A percentile compares a stretch with the other conserved stretches of the same genome.
Conservation (phyloP, 768 basidiomycete genomes). For the Podaxis sp. region DNA sequence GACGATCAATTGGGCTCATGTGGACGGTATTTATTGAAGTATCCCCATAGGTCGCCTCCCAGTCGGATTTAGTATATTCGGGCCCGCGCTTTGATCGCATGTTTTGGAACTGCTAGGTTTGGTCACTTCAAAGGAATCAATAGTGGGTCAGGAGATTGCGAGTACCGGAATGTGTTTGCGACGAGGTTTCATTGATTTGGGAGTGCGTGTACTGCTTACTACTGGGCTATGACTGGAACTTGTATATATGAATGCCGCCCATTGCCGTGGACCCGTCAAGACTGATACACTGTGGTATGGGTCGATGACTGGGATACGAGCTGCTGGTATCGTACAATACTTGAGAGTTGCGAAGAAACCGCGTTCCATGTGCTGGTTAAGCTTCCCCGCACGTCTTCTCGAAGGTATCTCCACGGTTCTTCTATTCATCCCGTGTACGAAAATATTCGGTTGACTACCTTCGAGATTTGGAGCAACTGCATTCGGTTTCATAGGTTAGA, state of each 20-base stretch:
- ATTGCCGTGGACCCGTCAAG: background rate
- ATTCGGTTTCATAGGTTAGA: background rate
- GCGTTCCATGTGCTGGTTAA: background rate
- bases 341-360: background rate
- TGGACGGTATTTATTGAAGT: background rate
- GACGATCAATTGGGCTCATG: background rate
- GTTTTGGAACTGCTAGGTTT: background rate
- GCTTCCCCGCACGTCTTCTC: background rate
- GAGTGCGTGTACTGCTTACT: background rate
- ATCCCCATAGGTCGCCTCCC: background rate
- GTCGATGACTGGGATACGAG: too few relatives aligned
- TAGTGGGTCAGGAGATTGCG: background rate
- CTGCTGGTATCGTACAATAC: too few relatives aligned
- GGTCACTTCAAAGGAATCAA: background rate
- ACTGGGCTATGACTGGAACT: background rate
- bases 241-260: background rate
- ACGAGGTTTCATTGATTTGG: background rate
- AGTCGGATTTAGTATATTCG: background rate
- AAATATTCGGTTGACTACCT: background rate
- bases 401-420: background rate
- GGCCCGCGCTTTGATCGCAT: slow-evolving; percentile 13
- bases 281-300: background rate
- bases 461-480: background rate
- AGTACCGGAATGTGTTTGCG: background rate
- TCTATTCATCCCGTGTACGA: background rate